Base-by-base conservation (phyloP, 257 asterid species). In the Henckelia pumila region DNA sequence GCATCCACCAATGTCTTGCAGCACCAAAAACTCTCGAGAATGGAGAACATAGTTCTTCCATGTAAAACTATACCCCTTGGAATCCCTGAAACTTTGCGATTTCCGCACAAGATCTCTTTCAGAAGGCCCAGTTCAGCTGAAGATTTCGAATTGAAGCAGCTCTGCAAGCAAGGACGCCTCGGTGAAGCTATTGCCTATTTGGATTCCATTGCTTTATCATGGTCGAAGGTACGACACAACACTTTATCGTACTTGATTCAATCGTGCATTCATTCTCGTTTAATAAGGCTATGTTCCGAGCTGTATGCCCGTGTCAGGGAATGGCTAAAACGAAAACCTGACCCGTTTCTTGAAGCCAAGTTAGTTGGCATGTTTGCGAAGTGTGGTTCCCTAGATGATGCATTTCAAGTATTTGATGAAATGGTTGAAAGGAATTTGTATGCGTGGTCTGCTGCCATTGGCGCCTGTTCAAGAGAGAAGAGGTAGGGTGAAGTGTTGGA, bases 391-490 rank as follows among this genome's bases (percentile, higher is more conserved):
- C 72, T 91, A 23, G 76, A 64, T 22, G 85, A 77, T 67, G 95
- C 95, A 0, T 79, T 75, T 65, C 47, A 28, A 1, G 78, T 88
- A 83, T 91, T 91, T 40, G 84, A 82, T 17, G 75, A 76, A 75
- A 88, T 88, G 96, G 68, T 73, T 64, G 72, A 72, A 30, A 81
- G 91, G 71, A 75, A 88, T 59, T 69, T 91, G 87, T 86, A 76
- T 75, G 58, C 91, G 0, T 91, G 97, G 97, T 83, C 97, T 4
- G 88, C 93, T 10, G 78, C 88, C 64, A 86, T 91, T 47, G 93
- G 97, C 8, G 97, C 95, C 7, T 91, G 85, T 66, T 82, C 89
- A 5, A 80, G 96, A 74, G 93, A 81, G 76, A 81, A 69, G 74
- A 85, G 72, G 75, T 91, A 93, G 96, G 76, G 65, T 17, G 82